Evolutionary conservation across 2,329 filamentous ascomycete genomes (phyloP), one percentile per base, ranked within the genome.

Genomic region (Colletotrichum simmondsii): DNA sequence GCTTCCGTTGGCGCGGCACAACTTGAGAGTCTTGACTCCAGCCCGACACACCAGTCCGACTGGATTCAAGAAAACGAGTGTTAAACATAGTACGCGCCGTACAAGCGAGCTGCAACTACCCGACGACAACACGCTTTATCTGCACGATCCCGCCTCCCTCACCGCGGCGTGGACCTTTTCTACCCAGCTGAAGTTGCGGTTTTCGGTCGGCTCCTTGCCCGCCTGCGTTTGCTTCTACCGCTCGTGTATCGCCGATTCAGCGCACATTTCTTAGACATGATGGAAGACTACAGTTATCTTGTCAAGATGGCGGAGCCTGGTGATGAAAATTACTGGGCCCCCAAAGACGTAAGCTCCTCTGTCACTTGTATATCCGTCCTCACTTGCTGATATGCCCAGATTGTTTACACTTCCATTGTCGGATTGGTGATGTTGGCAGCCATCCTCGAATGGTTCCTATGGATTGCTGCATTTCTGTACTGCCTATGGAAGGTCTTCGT

Each of bases 401-500:
- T 98, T 77, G 86, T 96, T 69, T 98, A 97, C 81, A 92, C 95
- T 10, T 86, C 92, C 68, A 92, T 98, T 76, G 89, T 98, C 46
- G 94, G 94, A 22, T 83, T 92, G 7, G 87, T 98, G 62, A 95
- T 98, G 92, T 78, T 97, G 28, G 94, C 93, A 72, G 96, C 96
- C 2, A 87, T 95, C 35, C 86, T 98, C 10, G 96, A 98, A 84
- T 98, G 97, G 95, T 92, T 98, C 73, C 89, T 98, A 16, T 98
- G 95, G 95, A 88, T 98, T 53, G 91, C 93, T n/a, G 95, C 96
- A 4, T 98, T 98, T 80, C 80, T 97, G 75, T 98, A 98, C 83
- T 98, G 96, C 80, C 86, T 98, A 1, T 85, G 91, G 79, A 98
- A 98, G 81, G 95, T 96, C 35, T 98, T 93, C 78, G 87, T 91